Conservation (phyloP, 768 basidiomycete genomes). For the Lentinus tigrinus region DNA sequence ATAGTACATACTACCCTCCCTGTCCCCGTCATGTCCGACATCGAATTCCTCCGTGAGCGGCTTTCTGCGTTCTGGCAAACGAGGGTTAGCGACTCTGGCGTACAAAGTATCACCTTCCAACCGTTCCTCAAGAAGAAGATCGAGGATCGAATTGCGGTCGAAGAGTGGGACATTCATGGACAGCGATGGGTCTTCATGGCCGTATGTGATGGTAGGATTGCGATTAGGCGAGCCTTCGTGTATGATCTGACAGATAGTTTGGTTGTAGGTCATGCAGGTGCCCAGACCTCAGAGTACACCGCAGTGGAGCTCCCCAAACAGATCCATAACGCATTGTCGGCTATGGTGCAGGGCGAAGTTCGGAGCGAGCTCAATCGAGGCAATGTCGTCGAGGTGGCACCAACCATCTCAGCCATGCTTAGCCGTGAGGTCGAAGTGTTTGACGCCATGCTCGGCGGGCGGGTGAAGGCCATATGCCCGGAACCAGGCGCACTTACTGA, state of each 20-base stretch:
- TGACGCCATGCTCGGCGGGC: background rate
- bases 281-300: background rate
- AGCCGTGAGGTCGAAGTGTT: background rate
- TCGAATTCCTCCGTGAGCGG: background rate
- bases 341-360: background rate
- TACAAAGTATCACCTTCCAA: background rate
- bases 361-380: background rate
- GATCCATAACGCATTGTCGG: background rate
- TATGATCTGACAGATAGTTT: background rate
- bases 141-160: background rate
- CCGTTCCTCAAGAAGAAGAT: background rate
- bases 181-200: conserved; percentile 4
- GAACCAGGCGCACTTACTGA: background rate
- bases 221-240: background rate
- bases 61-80: background rate
- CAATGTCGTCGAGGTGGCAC: background rate
- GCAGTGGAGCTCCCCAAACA: background rate
- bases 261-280: background rate
- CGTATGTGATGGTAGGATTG: background rate
- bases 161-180: background rate
- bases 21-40: background rate
- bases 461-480: background rate
- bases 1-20: no score
- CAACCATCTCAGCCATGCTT: background rate
- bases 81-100: background rate